Conservation (phyloP, 1,284 basidiomycete genomes). For the Chalciporus sp. region DNA sequence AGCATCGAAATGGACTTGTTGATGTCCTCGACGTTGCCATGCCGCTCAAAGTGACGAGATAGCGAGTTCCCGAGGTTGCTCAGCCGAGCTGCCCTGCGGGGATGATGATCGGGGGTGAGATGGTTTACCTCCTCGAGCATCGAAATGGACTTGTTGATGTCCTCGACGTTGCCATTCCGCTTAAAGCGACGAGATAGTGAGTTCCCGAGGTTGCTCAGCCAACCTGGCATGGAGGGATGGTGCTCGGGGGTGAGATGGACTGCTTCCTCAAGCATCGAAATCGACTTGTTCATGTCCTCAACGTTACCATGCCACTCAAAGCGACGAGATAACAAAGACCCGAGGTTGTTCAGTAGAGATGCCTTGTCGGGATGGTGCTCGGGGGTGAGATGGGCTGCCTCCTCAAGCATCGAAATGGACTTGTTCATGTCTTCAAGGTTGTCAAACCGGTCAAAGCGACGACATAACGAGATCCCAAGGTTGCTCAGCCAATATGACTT, state of each 20-base stretch:
- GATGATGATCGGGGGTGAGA: too few relatives aligned
- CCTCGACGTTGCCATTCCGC: too few relatives aligned
- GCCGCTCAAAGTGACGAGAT: too few relatives aligned
- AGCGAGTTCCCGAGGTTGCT: too few relatives aligned
- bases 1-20: too few relatives aligned
- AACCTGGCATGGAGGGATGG: too few relatives aligned
- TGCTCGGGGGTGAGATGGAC: neutral
- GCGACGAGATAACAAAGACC: neutral
- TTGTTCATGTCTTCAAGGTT: neutral
- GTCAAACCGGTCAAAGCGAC: neutral
- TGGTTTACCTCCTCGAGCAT: too few relatives aligned
- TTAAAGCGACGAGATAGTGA: too few relatives aligned
- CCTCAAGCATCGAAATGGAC: neutral
- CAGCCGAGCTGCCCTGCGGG: too few relatives aligned
- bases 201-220: neutral
- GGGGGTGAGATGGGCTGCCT: neutral
- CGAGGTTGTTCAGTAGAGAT: neutral
- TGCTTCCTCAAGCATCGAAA: neutral
- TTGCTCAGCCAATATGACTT: too few relatives aligned
- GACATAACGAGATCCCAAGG: neutral
- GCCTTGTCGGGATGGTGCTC: neutral
- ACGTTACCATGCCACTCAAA: neutral
- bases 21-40: too few relatives aligned
- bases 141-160: too few relatives aligned
- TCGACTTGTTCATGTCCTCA: neutral